Percentiles rank a stretch among this genome's conserved stretches.
Conservation (phyloP, 2,329 filamentous ascomycete genomes). For the Ceratocystis albifundus region DNA sequence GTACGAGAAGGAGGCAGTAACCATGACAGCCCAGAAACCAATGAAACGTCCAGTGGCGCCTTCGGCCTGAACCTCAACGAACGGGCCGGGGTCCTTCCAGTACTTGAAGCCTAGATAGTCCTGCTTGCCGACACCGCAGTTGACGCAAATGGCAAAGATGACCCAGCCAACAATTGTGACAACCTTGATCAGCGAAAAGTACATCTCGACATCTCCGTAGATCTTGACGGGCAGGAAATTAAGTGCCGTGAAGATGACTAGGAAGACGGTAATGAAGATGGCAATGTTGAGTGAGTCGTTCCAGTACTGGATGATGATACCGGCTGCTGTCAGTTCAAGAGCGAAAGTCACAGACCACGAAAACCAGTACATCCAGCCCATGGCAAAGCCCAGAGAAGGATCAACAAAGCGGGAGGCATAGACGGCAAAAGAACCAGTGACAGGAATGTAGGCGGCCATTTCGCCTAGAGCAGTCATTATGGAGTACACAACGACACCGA, state of each 20-base stretch:
- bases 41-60: conserved; percentile 51
- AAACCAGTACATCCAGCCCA: conserved; percentile 80
- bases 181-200: conserved; percentile 67
- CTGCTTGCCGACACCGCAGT: conserved; percentile 56
- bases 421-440: conserved; percentile 63
- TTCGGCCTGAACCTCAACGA: conserved; percentile 46
- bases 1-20: conserved; percentile 58
- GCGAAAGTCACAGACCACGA: conserved; percentile 63
- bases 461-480: conserved; percentile 62
- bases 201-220: conserved; percentile 71
- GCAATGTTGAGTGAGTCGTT: conserved; percentile 49
- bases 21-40: conserved; percentile 57
- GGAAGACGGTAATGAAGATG: conserved; percentile 64
- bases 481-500: conserved; percentile 61
- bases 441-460: conserved; percentile 67
- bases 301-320: conserved; percentile 69
- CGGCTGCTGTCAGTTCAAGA: conserved; percentile 60
- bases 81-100: conserved; percentile 58
- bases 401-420: conserved; percentile 68
- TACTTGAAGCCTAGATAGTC: conserved; percentile 65
- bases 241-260: conserved; percentile 53
- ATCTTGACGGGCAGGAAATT: conserved; percentile 62
- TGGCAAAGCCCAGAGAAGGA: conserved; percentile 59
- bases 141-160: conserved; percentile 64
- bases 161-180: conserved; percentile 63